These are phyloP conservation scores for Aspergillus nomiae DNA, from an alignment of 2,329 filamentous ascomycete species.

Conservation along the genomic window DNA sequence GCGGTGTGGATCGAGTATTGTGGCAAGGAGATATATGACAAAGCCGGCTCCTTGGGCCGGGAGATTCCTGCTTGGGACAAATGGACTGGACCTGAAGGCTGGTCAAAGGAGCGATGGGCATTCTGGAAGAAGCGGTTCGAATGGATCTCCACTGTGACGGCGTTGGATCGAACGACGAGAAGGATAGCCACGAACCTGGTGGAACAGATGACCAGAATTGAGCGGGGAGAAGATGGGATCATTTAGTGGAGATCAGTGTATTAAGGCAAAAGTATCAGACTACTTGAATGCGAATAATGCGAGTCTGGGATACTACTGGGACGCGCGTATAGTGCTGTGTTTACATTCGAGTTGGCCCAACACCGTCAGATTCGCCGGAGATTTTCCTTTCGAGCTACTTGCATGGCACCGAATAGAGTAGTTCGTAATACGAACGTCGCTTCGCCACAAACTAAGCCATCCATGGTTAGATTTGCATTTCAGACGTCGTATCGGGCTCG, in stretches of 20 bases:
- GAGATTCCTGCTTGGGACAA: background rate
- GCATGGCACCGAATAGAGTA: too few relatives aligned
- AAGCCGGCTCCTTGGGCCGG: background rate
- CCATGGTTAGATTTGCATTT: too few relatives aligned
- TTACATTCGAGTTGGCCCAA: too few relatives aligned
- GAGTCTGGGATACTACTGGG: too few relatives aligned
- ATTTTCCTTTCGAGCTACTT: too few relatives aligned
- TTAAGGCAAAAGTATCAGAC: too few relatives aligned
- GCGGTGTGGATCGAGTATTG: constrained; percentile 8
- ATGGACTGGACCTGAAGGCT: constrained; percentile 5
- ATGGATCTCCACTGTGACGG: constrained; percentile 1
- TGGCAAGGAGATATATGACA: constrained; percentile 4
- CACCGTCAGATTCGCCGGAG: too few relatives aligned
- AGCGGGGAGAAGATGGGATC: background rate
- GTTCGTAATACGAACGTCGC: too few relatives aligned
- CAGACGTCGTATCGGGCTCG: too few relatives aligned
- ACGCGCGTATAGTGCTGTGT: too few relatives aligned
- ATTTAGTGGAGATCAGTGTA: background rate
- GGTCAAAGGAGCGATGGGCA: constrained; percentile 12
- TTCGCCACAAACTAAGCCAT: too few relatives aligned
- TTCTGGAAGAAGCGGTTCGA: constrained; percentile 11
- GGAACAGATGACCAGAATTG: background rate
- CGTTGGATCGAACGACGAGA: constrained; percentile 3
- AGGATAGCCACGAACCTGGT: background rate
- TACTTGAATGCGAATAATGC: too few relatives aligned